Evolutionary conservation across 345 rosid species (phyloP).

Genomic region (Eucalyptus pumila): DNA sequence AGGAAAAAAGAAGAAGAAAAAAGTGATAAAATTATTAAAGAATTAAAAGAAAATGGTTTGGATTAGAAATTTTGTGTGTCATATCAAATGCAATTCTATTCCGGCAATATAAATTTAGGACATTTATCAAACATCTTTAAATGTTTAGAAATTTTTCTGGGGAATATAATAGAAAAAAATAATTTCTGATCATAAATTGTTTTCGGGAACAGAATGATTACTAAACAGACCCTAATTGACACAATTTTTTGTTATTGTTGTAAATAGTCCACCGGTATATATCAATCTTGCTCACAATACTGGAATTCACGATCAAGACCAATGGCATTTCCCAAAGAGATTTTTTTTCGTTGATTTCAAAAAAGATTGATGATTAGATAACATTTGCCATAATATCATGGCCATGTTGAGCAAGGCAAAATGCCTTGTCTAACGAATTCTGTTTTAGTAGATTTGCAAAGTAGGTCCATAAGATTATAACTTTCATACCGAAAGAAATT

Average conservation of each 20-base stretch:
- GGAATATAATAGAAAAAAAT: too few species aligned
- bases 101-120: too few species aligned
- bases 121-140: fast-evolving
- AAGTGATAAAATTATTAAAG: too few species aligned
- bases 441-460: neutral
- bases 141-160: fast-evolving
- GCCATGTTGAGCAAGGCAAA: neutral
- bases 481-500: neutral
- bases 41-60: too few species aligned
- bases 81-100: too few species aligned
- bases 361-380: neutral
- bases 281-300: neutral
- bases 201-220: fast-evolving
- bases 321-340: neutral
- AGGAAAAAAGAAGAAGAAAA: too few species aligned
- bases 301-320: neutral
- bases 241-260: too few species aligned
- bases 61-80: too few species aligned
- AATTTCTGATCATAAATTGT: fast-evolving
- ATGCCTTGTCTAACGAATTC: neutral
- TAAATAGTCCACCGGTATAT: neutral
- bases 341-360: neutral
- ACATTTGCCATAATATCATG: neutral
- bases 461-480: neutral
- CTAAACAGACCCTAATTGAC: too few species aligned